These are phyloP conservation scores for Lodderomyces pseudojiufengensis DNA, from an alignment of 1,139 yeast genomes.

Conservation along the genomic window DNA sequence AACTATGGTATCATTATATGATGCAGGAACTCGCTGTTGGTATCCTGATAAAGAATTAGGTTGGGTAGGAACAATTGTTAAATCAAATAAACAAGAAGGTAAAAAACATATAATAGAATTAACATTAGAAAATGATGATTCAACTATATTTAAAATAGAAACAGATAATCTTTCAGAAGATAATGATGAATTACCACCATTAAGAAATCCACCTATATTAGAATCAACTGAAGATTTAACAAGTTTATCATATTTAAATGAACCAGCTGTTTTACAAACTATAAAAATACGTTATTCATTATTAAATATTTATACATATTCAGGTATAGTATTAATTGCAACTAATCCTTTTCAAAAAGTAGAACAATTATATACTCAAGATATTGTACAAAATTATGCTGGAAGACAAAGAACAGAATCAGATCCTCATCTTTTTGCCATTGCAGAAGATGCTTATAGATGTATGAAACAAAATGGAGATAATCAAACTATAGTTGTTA, in stretches of 20 bases:
- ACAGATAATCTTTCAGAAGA: slow-evolving; percentile 49
- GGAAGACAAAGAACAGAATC: slow-evolving; percentile 90
- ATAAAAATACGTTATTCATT: slow-evolving; percentile 86
- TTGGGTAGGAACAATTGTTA: slow-evolving; percentile 87
- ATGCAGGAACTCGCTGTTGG: slow-evolving; percentile 79
- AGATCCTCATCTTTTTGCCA: slow-evolving; percentile 95
- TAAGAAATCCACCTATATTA: slow-evolving; percentile 89
- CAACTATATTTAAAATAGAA: slow-evolving; percentile 47
- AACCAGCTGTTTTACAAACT: slow-evolving; percentile 95
- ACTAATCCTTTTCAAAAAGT: slow-evolving; percentile 93
- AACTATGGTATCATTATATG: slow-evolving; percentile 21
- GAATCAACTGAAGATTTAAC: slow-evolving; percentile 96
- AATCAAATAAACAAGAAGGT: slow-evolving; percentile 45
- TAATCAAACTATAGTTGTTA: slow-evolving; percentile 94
- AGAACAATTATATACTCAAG: slow-evolving; percentile 86
- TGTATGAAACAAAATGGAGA: slow-evolving; percentile 82
- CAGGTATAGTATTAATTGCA: slow-evolving; percentile 95
- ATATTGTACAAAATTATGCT: slow-evolving; percentile 89
- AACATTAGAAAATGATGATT: slow-evolving; percentile 57
- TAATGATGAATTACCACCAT: slow-evolving; percentile 63
- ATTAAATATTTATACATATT: slow-evolving; percentile 87
- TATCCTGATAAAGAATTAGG: slow-evolving; percentile 84
- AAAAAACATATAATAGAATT: slow-evolving; percentile 58
- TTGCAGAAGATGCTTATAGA: slow-evolving; percentile 97
- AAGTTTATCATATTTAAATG: slow-evolving; percentile 85